These are phyloP conservation scores for Linaria vulgaris DNA, from an alignment of 257 asterid species.

Conservation along the genomic window DNA sequence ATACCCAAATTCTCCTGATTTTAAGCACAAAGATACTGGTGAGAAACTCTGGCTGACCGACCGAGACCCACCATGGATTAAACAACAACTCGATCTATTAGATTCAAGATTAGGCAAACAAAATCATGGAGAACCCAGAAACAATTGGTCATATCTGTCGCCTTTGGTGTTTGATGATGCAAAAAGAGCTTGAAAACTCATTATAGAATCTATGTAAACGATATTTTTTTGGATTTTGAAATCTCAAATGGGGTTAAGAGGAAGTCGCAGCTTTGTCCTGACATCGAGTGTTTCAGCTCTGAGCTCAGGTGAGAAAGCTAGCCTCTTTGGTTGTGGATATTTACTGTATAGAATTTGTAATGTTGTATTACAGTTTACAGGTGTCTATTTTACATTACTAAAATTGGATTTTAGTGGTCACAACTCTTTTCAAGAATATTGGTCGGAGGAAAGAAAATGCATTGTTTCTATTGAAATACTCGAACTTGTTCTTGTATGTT, in stretches of 20 bases:
- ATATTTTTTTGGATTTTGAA: no score
- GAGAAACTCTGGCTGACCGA: constrained; percentile 70
- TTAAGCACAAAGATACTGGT: constrained; percentile 67
- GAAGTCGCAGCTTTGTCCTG: not conserved
- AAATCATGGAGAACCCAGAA: constrained; percentile 23
- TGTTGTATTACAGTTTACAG: not conserved
- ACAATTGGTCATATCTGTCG: constrained; percentile 27
- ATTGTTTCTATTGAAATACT: not conserved
- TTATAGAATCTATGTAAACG: no score
- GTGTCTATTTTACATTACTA: not conserved
- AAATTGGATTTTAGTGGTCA: not conserved
- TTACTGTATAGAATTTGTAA: not conserved
- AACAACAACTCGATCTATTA: constrained; percentile 50
- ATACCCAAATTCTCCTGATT: constrained; percentile 55
- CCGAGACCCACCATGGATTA: constrained; percentile 84
- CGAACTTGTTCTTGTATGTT: not conserved
- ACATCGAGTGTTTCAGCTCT: not conserved
- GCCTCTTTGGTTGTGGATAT: not conserved
- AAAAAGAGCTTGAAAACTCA: constrained; percentile 21
- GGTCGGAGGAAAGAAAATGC: not conserved
- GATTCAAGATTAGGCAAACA: constrained; percentile 47
- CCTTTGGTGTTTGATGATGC: constrained; percentile 36
- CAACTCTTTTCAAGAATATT: not conserved
- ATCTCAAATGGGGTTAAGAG: not conserved
- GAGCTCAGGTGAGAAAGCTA: not conserved